phyloP scores from a whole-genome alignment of 768 basidiomycete species.

The Obba rivulosa region DNA sequence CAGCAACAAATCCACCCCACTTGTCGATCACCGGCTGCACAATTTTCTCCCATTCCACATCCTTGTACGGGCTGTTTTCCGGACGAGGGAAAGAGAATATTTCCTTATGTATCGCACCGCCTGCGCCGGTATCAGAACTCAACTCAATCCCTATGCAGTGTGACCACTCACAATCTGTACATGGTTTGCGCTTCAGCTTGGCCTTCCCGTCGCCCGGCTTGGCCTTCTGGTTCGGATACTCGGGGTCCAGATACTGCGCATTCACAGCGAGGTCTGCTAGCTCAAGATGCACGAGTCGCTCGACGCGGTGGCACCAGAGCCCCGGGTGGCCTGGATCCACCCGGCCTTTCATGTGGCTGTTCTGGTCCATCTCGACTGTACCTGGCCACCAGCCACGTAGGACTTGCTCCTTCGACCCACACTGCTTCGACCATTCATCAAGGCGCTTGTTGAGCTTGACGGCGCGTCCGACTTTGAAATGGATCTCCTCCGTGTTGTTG shows the following conservation, averaged over 20 bases:
- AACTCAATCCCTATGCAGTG: no score
- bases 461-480: slow-evolving; percentile 77
- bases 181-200: slow-evolving; percentile 22
- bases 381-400: slow-evolving; percentile 73
- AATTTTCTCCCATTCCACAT: slow-evolving; percentile 68
- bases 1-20: slow-evolving; percentile 64
- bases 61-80: slow-evolving; percentile 45
- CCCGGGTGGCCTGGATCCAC: slow-evolving; percentile 58
- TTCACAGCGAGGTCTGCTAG: slow-evolving; percentile 62
- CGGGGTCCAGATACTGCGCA: slow-evolving; percentile 51
- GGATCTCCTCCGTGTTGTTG: slow-evolving; percentile 36
- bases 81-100: slow-evolving; percentile 71
- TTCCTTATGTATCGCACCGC: slow-evolving; percentile 63
- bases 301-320: slow-evolving; percentile 67
- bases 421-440: slow-evolving; percentile 79
- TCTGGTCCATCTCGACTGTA: slow-evolving; percentile 32
- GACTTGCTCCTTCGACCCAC: slow-evolving; percentile 70
- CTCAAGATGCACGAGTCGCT: slow-evolving; percentile 77
- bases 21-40: slow-evolving; percentile 73
- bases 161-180: slow-evolving; percentile 44
- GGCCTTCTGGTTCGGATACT: slow-evolving; percentile 30
- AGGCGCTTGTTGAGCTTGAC: slow-evolving; percentile 68
- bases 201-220: slow-evolving; percentile 13
- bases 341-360: slow-evolving; percentile 59
- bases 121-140: slow-evolving; percentile 28